phyloP scores from a whole-genome alignment of 441 rosid genomes.

The Euphorbia schlechtendalii region DNA sequence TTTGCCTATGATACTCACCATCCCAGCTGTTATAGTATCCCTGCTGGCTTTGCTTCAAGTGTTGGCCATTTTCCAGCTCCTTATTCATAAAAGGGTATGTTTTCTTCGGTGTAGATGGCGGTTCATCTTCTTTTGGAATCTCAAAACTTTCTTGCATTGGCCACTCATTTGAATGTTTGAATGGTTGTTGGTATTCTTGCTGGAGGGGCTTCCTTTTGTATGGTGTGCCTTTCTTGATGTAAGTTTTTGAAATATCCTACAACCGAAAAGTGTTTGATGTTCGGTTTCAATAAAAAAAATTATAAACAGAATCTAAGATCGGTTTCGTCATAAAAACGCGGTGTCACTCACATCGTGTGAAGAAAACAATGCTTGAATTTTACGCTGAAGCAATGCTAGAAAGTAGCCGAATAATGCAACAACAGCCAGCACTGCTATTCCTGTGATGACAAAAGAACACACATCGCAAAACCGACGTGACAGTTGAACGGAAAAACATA shows the following conservation, averaged over 20 bases:
- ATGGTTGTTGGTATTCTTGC: slow-evolving; percentile 48
- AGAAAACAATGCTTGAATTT: slow-evolving; percentile 57
- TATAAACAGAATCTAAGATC: neutral
- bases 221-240: slow-evolving; percentile 30
- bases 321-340: neutral
- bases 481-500: neutral
- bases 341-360: slow-evolving; percentile 42
- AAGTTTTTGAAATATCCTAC: slow-evolving; percentile 45
- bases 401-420: slow-evolving; percentile 82
- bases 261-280: neutral
- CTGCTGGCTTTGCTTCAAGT: slow-evolving; percentile 40
- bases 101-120: slow-evolving; percentile 54
- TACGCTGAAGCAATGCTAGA: slow-evolving; percentile 72
- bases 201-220: slow-evolving; percentile 50
- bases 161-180: slow-evolving; percentile 39
- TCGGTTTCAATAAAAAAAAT: neutral
- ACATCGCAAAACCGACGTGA: slow-evolving; percentile 7
- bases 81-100: slow-evolving; percentile 40
- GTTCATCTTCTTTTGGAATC: slow-evolving; percentile 74
- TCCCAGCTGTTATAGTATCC: slow-evolving; percentile 40
- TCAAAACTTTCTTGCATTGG: slow-evolving; percentile 77
- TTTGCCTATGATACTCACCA: slow-evolving; percentile 29
- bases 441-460: slow-evolving; percentile 28
- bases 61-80: slow-evolving; percentile 34
- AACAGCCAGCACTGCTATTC: slow-evolving; percentile 66